These are phyloP conservation scores for Botrytis elliptica DNA, from an alignment of 2,329 filamentous ascomycete species.

Conservation along the genomic window DNA sequence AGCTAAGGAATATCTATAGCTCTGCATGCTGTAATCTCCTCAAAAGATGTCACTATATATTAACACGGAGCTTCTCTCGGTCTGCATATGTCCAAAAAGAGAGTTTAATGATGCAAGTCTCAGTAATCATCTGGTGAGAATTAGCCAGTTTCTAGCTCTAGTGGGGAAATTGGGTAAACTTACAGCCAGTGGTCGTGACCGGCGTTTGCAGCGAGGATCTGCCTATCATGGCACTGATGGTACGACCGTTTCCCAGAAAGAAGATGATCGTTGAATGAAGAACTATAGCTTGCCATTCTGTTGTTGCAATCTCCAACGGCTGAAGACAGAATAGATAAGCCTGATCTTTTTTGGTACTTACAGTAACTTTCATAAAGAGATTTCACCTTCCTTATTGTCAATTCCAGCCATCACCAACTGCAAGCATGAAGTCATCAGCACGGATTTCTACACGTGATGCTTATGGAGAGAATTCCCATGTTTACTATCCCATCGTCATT, in stretches of 20 bases:
- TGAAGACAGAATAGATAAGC: not conserved
- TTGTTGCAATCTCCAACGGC: not conserved
- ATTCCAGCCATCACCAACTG: not conserved
- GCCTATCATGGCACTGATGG: not conserved
- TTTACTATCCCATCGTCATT: constrained; percentile 47
- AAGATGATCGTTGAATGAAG: not conserved
- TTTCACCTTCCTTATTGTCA: not conserved
- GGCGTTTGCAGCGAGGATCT: too few species aligned
- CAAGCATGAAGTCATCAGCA: not conserved
- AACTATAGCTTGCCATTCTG: not conserved
- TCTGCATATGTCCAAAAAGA: not conserved
- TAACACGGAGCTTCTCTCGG: not conserved
- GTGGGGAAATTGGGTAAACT: not conserved
- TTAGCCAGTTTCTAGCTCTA: not conserved
- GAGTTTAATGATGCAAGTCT: not conserved
- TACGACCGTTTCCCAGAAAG: not conserved
- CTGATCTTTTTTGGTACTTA: not conserved
- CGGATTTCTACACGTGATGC: not conserved
- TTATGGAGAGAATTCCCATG: constrained; percentile 30
- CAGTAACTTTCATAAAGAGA: not conserved
- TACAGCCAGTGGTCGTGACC: not conserved
- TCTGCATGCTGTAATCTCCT: not conserved
- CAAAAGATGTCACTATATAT: too few species aligned
- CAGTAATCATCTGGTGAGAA: not conserved
- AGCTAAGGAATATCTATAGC: not conserved